These are phyloP conservation scores for Aristolochia fimbriata DNA, from an alignment of 164 flowering plant genomes.

Conservation along the genomic window DNA sequence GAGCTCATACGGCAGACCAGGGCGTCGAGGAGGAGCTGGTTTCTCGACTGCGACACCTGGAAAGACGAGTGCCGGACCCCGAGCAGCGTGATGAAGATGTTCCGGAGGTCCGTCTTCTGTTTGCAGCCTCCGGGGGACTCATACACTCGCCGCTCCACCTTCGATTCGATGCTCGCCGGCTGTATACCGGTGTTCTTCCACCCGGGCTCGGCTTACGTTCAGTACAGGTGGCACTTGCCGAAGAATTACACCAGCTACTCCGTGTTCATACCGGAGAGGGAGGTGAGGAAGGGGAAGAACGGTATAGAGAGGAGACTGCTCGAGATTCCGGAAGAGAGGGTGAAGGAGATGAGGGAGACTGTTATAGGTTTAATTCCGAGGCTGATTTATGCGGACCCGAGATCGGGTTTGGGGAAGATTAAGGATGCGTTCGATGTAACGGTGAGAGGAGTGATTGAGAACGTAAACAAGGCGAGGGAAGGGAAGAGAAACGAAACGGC, in stretches of 20 bases:
- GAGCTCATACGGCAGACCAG: slow-evolving; percentile 51
- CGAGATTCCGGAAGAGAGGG: slow-evolving; percentile 19
- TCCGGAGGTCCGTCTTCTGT: slow-evolving; percentile 53
- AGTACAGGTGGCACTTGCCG: slow-evolving; percentile 72
- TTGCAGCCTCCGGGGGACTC: slow-evolving; percentile 76
- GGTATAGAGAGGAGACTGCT: slow-evolving; percentile 33
- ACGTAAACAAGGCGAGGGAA: slow-evolving; percentile 30
- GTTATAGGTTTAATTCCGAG: slow-evolving; percentile 55
- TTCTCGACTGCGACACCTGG: slow-evolving; percentile 33
- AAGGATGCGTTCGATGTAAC: slow-evolving; percentile 73
- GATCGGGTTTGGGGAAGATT: slow-evolving; percentile 28
- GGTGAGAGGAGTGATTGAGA: slow-evolving; percentile 43
- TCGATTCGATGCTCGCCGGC: slow-evolving; percentile 66
- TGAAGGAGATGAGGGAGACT: slow-evolving; percentile 45
- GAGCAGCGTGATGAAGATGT: slow-evolving; percentile 37
- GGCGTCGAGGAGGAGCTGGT: slow-evolving; percentile 26
- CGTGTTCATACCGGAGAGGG: slow-evolving; percentile 39
- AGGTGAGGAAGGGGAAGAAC: slow-evolving; percentile 23
- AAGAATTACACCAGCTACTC: slow-evolving; percentile 40
- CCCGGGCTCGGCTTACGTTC: slow-evolving; percentile 63
- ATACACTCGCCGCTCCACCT: slow-evolving; percentile 47
- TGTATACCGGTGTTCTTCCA: slow-evolving; percentile 81
- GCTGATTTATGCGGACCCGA: slow-evolving; percentile 55
- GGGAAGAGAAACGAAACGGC: slow-evolving; percentile 11
- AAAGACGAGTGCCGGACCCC: slow-evolving; percentile 38